Conservation (phyloP, 1,284 basidiomycete species). For the Malassezia nana region DNA sequence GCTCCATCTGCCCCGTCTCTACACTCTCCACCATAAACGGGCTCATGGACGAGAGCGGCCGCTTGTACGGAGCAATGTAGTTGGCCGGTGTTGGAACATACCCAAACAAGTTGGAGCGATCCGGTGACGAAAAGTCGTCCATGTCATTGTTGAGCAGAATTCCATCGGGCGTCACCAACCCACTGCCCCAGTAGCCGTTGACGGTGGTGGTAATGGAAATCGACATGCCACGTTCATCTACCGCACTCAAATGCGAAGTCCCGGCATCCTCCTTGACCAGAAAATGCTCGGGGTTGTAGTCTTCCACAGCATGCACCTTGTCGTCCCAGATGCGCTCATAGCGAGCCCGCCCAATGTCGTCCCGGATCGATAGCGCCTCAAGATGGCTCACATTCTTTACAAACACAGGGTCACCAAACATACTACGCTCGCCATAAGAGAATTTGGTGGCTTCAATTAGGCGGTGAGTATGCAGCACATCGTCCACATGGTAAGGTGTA, state of each 20-base stretch:
- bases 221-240: slow-evolving; percentile 48
- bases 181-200: slow-evolving; percentile 46
- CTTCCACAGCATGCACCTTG: slow-evolving; percentile 26
- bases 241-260: slow-evolving; percentile 49
- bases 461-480: slow-evolving; percentile 45
- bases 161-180: slow-evolving; percentile 32
- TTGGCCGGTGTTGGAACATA: slow-evolving; percentile 43
- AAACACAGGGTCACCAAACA: slow-evolving; percentile 50
- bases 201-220: slow-evolving; percentile 51
- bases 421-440: slow-evolving; percentile 50
- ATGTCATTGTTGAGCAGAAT: slow-evolving; percentile 48
- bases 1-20: slow-evolving; percentile 43
- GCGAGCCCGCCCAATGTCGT: slow-evolving; percentile 32
- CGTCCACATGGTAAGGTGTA: slow-evolving; percentile 19
- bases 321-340: slow-evolving; percentile 41
- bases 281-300: slow-evolving; percentile 49
- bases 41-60: slow-evolving; percentile 49
- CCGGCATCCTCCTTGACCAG: slow-evolving; percentile 45
- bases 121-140: slow-evolving; percentile 49
- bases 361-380: slow-evolving; percentile 45
- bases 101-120: slow-evolving; percentile 49
- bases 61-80: slow-evolving; percentile 49
- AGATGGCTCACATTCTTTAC: slow-evolving; percentile 48
- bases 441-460: slow-evolving; percentile 50
- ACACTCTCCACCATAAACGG: slow-evolving; percentile 48